These are phyloP conservation scores for Colletotrichum noveboracense DNA, from an alignment of 2,329 filamentous ascomycete genomes.

Conservation along the genomic window DNA sequence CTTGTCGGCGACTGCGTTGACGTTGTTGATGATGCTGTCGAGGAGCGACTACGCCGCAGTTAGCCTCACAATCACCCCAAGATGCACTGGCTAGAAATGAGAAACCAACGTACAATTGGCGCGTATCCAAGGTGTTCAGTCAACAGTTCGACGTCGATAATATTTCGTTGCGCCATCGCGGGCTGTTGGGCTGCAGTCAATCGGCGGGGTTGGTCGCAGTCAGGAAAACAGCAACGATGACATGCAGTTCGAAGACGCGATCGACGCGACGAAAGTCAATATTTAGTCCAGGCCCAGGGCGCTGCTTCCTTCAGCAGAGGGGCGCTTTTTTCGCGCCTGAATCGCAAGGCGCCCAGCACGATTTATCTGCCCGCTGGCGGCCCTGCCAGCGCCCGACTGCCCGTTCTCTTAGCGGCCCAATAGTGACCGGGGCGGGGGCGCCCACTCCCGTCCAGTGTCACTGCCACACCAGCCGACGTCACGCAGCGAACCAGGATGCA, in stretches of 20 bases:
- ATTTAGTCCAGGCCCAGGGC: neutral
- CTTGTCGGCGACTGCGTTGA: slow-evolving; percentile 92
- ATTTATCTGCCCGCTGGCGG: neutral
- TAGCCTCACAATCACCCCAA: slow-evolving; percentile 9
- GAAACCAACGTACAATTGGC: slow-evolving; percentile 71
- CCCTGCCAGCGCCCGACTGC: neutral
- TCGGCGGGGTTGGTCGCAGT: neutral
- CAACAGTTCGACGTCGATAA: slow-evolving; percentile 70
- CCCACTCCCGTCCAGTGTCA: neutral
- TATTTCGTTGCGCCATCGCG: slow-evolving; percentile 30
- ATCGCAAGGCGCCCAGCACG: slow-evolving; percentile 15
- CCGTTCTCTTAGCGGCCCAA: neutral
- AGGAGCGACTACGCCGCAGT: slow-evolving; percentile 73
- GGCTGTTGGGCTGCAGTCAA: neutral
- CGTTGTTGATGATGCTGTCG: slow-evolving; percentile 96
- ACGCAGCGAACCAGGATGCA: slow-evolving; percentile 12
- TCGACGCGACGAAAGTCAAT: slow-evolving; percentile 21
- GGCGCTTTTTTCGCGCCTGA: slow-evolving; percentile 1
- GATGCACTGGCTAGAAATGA: neutral
- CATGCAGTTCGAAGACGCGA: slow-evolving; percentile 8
- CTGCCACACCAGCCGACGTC: slow-evolving; percentile 16
- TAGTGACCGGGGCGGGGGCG: neutral
- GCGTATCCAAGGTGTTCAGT: slow-evolving; percentile 97
- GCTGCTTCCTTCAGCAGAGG: neutral
- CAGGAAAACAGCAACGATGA: neutral